Evolutionary conservation across 352 stramenopile genomes (phyloP).

Genomic region (Blastocystis sp.): DNA sequence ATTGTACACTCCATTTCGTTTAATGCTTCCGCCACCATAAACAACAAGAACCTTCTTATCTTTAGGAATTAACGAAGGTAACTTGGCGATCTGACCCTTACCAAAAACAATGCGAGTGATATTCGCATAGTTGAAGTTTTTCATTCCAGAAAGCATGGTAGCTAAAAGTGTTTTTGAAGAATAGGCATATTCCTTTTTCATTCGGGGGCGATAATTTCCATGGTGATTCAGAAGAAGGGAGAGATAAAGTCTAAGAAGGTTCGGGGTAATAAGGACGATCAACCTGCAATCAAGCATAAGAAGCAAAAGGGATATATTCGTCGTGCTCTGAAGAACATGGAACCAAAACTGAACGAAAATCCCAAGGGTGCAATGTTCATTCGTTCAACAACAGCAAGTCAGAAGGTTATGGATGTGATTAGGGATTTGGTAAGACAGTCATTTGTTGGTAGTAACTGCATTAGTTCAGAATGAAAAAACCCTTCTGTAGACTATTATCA

Average conservation of each 20-base stretch:
- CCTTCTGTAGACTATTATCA: conserved; percentile 72
- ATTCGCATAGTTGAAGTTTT: conserved; percentile 68
- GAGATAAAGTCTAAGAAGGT: not conserved
- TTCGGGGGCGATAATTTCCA: not conserved
- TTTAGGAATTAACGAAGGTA: conserved; percentile 49
- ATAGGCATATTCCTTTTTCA: not conserved
- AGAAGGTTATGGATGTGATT: conserved; percentile 79
- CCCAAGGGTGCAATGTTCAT: conserved; percentile 84
- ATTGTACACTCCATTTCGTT: conserved; percentile 65
- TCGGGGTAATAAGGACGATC: not conserved
- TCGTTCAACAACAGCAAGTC: conserved; percentile 83
- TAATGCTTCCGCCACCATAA: conserved; percentile 64
- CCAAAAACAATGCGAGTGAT: conserved; percentile 67
- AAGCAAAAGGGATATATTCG: conserved; percentile 78
- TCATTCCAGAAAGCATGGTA: conserved; percentile 39
- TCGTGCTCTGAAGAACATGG: conserved; percentile 81
- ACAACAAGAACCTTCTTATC: conserved; percentile 53
- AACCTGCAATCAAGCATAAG: conserved; percentile 65
- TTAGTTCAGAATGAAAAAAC: conserved; percentile 61
- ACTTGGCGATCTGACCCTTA: conserved; percentile 66
- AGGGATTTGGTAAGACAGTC: conserved; percentile 75
- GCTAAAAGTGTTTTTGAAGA: not conserved
- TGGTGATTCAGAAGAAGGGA: conserved; percentile 21
- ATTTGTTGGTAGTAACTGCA: not conserved
- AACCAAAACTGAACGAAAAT: conserved; percentile 86